Evolutionary conservation across 2,329 filamentous ascomycete species (phyloP).

Genomic region (Coniochaeta ligniaria): DNA sequence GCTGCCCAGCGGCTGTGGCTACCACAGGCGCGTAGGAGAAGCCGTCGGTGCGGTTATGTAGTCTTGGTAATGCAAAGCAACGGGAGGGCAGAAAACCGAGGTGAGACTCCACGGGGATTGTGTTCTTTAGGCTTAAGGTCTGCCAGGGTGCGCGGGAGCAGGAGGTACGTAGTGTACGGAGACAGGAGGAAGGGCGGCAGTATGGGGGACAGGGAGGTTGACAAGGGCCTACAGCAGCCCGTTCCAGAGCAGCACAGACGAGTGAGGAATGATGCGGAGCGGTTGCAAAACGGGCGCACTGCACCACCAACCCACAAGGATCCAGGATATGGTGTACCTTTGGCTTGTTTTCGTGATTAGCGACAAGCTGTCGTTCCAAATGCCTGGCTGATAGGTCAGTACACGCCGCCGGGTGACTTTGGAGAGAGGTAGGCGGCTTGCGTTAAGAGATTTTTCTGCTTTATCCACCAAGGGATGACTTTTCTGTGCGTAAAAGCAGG

Average conservation of each 20-base stretch:
- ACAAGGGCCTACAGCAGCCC: background rate
- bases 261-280: background rate
- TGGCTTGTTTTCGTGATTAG: background rate
- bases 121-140: background rate
- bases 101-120: background rate
- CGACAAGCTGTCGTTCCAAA: background rate
- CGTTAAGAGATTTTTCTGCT: constrained; percentile 2
- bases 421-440: background rate
- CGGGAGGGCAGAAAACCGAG: background rate
- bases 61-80: constrained; percentile 1
- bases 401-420: background rate
- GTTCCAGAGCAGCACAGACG: background rate
- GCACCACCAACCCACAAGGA: background rate
- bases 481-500: background rate
- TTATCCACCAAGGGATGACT: background rate
- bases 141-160: background rate
- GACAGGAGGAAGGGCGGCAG: background rate
- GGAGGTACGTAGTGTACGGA: background rate
- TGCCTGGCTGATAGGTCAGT: background rate
- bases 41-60: constrained; percentile 1
- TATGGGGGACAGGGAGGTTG: background rate
- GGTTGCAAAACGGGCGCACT: constrained; percentile 1
- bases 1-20: background rate
- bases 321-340: constrained; percentile 1
- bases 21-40: background rate